These are phyloP conservation scores for Globisporangium emineosum DNA, from an alignment of 352 stramenopile species.

Conservation along the genomic window DNA sequence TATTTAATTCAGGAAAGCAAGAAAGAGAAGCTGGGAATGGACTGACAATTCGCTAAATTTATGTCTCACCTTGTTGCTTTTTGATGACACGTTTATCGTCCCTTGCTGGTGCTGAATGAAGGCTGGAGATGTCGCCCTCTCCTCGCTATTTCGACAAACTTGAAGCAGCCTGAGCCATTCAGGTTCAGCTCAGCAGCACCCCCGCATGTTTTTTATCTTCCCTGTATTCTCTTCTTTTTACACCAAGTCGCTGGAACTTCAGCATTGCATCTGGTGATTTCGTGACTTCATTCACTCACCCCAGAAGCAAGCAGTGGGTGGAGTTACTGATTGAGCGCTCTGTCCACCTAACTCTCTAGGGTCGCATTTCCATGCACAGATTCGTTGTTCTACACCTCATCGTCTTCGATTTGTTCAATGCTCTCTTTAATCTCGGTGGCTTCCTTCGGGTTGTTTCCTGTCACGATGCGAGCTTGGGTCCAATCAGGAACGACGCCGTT, in stretches of 20 bases:
- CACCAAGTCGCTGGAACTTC: background rate
- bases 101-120: background rate
- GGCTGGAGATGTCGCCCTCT: no score
- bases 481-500: conserved; percentile 79
- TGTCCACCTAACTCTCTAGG: background rate
- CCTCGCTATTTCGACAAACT: background rate
- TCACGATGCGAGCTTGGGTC: conserved; percentile 60
- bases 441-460: conserved; percentile 9
- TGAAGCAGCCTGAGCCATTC: background rate
- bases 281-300: background rate
- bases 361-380: background rate
- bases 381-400: conserved; percentile 4
- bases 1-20: background rate
- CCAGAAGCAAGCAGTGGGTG: background rate
- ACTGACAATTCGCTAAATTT: background rate
- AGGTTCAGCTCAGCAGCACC: background rate
- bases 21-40: background rate
- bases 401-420: background rate
- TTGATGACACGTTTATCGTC: background rate
- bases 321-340: background rate
- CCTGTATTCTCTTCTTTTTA: conserved; percentile 8
- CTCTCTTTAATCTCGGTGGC: conserved; percentile 2
- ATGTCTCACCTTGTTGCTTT: background rate
- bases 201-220: background rate
- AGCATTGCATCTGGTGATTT: background rate